Conservation (phyloP, 164 flowering plant species). For the Aristolochia contorta region DNA sequence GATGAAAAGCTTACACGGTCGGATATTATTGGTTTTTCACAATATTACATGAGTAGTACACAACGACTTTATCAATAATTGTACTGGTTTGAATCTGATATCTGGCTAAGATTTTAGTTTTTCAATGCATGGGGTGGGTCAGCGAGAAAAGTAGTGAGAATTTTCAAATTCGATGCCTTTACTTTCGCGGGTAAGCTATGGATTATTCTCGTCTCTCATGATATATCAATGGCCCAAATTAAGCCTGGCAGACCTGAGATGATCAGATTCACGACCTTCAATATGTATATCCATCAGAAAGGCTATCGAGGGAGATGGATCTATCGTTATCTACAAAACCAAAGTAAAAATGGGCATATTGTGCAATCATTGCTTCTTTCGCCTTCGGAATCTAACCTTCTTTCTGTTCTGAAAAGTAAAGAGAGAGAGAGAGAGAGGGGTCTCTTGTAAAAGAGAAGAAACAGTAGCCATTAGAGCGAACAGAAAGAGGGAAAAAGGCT, state of each 20-base stretch:
- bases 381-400: conserved; percentile 7
- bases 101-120: not conserved
- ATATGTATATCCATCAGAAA: not conserved
- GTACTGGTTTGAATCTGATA: too few relatives aligned
- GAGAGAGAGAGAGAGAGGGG: not conserved
- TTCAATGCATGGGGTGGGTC: not conserved
- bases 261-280: too few relatives aligned
- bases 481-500: conserved; percentile 6
- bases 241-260: too few relatives aligned
- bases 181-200: too few relatives aligned
- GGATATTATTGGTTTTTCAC: too few relatives aligned
- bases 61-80: not conserved
- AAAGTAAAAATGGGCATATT: not conserved
- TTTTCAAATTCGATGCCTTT: too few relatives aligned
- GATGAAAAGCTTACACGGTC: too few relatives aligned
- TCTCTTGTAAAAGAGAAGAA: conserved; percentile 2
- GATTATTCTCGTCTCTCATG: too few relatives aligned
- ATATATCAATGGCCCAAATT: not conserved
- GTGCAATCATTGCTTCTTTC: conserved; percentile 8
- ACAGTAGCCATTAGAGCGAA: conserved; percentile 5
- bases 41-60: not conserved
- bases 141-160: too few relatives aligned
- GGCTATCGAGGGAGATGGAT: not conserved
- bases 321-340: not conserved
- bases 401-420: conserved; percentile 10